Percentiles rank a stretch among this genome's conserved stretches.
Conservation (phyloP, 2,329 filamentous ascomycete genomes). For the Pleomassaria siparia region DNA sequence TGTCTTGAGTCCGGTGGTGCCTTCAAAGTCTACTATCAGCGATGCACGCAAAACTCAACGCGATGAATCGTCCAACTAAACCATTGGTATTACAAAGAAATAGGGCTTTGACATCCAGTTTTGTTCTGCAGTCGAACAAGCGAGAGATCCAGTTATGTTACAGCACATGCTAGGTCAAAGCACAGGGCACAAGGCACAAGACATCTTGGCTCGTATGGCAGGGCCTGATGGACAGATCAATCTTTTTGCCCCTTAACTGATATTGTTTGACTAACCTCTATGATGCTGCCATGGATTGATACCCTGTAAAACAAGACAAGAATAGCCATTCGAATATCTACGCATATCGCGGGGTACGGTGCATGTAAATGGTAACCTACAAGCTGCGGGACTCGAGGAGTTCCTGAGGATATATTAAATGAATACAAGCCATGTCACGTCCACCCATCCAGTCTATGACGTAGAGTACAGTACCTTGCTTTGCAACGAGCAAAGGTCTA, state of each 20-base stretch:
- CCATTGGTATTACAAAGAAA: neutral
- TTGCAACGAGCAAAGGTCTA: conserved; percentile 33
- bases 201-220: too few species aligned
- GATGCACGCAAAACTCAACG: conserved; percentile 3
- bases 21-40: conserved; percentile 1
- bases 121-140: too few species aligned
- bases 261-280: too few species aligned
- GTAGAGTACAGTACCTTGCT: conserved; percentile 23
- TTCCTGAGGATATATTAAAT: neutral
- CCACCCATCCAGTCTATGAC: neutral
- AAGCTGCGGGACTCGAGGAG: too few species aligned
- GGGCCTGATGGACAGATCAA: too few species aligned
- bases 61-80: conserved; percentile 15
- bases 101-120: too few species aligned
- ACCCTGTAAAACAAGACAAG: too few species aligned
- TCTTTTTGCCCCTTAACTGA: too few species aligned
- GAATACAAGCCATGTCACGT: neutral
- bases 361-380: neutral
- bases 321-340: neutral
- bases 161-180: too few species aligned
- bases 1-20: conserved; percentile 12
- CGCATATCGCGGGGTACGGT: neutral
- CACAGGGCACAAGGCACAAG: too few species aligned
- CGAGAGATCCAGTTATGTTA: too few species aligned
- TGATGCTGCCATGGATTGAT: too few species aligned